Conservation (phyloP, 192 early-diverging fungal genomes). For the Glomus cerebriforme region DNA sequence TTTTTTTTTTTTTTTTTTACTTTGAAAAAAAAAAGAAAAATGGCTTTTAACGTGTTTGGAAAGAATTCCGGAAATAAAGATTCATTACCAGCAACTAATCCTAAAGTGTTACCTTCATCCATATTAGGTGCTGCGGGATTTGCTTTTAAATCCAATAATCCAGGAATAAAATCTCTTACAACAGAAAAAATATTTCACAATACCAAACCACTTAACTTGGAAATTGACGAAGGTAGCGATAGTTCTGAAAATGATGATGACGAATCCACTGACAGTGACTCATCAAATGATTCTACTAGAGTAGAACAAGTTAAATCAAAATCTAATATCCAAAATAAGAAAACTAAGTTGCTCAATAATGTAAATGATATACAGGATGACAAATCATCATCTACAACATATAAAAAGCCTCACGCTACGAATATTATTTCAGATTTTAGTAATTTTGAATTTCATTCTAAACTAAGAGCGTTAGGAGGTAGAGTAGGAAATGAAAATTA, state of each 20-base stretch:
- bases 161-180: background rate
- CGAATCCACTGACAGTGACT: background rate
- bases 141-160: background rate
- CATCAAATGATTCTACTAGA: background rate
- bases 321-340: background rate
- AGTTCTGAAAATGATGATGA: background rate
- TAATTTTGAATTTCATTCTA: background rate
- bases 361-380: background rate
- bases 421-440: background rate
- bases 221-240: background rate
- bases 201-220: background rate
- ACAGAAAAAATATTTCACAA: background rate
- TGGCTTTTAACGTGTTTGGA: background rate
- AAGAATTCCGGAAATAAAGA: background rate
- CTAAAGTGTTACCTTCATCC: background rate
- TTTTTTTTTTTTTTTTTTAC: background rate
- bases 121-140: background rate
- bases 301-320: background rate
- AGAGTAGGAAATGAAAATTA: background rate
- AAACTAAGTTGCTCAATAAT: background rate
- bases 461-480: background rate
- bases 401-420: background rate
- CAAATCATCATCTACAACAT: background rate
- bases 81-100: background rate
- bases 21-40: background rate